These are phyloP conservation scores for Vigna hirtella DNA, from an alignment of 306 rosid species.

Conservation along the genomic window DNA sequence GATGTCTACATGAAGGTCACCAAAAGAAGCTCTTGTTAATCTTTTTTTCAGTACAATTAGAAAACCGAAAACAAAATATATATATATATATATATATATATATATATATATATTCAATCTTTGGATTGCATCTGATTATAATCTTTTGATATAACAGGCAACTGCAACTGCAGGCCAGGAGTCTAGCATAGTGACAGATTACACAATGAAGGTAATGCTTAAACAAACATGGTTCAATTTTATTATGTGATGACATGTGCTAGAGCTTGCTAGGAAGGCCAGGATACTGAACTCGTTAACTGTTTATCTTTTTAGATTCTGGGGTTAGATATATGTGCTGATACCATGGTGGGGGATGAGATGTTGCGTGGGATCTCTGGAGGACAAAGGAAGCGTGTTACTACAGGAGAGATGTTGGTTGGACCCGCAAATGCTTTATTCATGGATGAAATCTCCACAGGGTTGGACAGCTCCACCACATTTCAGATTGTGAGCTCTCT, in stretches of 20 bases:
- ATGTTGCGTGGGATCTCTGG: conserved; percentile 96
- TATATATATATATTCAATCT: neutral
- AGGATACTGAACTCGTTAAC: conserved; percentile 26
- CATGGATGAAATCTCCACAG: conserved; percentile 75
- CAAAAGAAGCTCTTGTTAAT: neutral
- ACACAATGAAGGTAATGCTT: conserved; percentile 10
- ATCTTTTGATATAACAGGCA: conserved; percentile 44
- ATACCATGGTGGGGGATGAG: conserved; percentile 85
- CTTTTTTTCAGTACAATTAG: neutral
- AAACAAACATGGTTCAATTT: neutral
- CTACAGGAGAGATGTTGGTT: conserved; percentile 75
- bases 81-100: neutral
- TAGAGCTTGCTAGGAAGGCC: neutral
- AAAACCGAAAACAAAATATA: neutral
- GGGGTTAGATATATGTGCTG: conserved; percentile 89
- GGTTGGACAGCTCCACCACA: conserved; percentile 72
- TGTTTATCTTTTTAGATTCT: conserved; percentile 57
- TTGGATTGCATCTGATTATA: conserved; percentile 1
- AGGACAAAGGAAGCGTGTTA: conserved; percentile 92
- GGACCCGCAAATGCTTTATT: conserved; percentile 64
- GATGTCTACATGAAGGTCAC: conserved; percentile 91
- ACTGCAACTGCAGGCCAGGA: conserved; percentile 62
- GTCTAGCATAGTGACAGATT: conserved; percentile 44
- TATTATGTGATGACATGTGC: neutral
- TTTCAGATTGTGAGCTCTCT: conserved; percentile 63